These are phyloP conservation scores for Quercus phellos DNA, from an alignment of 331 rosid species.

Conservation along the genomic window DNA sequence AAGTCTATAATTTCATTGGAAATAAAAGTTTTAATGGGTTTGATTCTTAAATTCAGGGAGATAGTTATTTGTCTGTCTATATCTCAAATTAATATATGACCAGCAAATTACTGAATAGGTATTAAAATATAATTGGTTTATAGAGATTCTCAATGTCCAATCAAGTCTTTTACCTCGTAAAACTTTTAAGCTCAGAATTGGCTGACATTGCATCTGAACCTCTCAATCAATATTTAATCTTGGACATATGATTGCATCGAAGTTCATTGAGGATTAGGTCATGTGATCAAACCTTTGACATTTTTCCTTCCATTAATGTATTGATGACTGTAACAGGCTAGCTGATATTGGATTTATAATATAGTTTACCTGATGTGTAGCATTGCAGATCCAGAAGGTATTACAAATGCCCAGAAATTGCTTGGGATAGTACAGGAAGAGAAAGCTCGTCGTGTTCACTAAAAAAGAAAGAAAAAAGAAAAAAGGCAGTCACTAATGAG, in stretches of 20 bases:
- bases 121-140: too few species aligned
- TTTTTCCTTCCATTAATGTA: background rate
- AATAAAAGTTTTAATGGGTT: background rate
- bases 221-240: background rate
- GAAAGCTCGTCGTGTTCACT: slow-evolving; percentile 35
- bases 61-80: too few species aligned
- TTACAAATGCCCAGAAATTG: slow-evolving; percentile 51
- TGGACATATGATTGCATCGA: background rate
- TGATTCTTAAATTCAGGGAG: too few species aligned
- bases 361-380: background rate
- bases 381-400: slow-evolving; percentile 49
- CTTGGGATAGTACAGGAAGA: slow-evolving; percentile 62
- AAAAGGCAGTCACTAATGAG: too few species aligned
- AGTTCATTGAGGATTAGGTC: background rate
- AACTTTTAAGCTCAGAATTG: background rate
- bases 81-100: too few species aligned
- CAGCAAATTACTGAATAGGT: too few species aligned
- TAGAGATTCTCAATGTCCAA: too few species aligned
- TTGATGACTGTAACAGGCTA: background rate
- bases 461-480: background rate
- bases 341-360: background rate
- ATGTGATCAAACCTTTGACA: background rate
- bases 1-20: too few species aligned
- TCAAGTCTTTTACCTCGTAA: too few species aligned
- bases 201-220: background rate